Conservation (phyloP, 2,329 filamentous ascomycete genomes). For the Setomelanomma holmii region DNA sequence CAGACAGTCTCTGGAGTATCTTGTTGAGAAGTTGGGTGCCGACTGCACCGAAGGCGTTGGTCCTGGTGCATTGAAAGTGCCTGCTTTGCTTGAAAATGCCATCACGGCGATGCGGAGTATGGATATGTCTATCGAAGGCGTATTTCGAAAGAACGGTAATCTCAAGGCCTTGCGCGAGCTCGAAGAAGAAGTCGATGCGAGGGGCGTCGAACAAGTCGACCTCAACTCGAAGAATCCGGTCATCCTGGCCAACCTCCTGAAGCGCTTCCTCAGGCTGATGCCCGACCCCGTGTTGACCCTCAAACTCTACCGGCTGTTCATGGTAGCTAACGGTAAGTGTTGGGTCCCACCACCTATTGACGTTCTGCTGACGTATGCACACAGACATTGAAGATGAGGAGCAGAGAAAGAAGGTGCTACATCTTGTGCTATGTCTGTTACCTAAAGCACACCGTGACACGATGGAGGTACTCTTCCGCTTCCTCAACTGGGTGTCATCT, state of each 20-base stretch:
- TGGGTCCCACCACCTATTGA: too few species aligned
- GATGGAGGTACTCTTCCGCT: slow-evolving; percentile 92
- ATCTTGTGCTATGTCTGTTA: slow-evolving; percentile 89
- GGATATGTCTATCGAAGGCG: slow-evolving; percentile 98
- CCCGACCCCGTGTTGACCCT: slow-evolving; percentile 94
- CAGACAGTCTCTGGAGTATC: slow-evolving; percentile 83
- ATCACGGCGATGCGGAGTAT: slow-evolving; percentile 96
- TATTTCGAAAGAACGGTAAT: slow-evolving; percentile 99
- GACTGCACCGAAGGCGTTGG: slow-evolving; percentile 98
- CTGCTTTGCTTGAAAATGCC: slow-evolving; percentile 92
- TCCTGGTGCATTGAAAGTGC: slow-evolving; percentile 86
- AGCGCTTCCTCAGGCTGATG: slow-evolving; percentile 92
- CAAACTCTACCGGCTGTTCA: slow-evolving; percentile 91
- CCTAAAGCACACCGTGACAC: slow-evolving; percentile 93
- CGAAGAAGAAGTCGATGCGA: slow-evolving; percentile 83
- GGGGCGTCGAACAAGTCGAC: slow-evolving; percentile 84
- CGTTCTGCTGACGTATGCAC: too few species aligned
- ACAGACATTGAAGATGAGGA: slow-evolving; percentile 81
- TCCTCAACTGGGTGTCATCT: slow-evolving; percentile 96
- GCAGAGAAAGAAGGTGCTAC: slow-evolving; percentile 82
- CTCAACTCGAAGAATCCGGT: slow-evolving; percentile 89
- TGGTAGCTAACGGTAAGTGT: slow-evolving; percentile 79
- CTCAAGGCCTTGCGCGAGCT: slow-evolving; percentile 91
- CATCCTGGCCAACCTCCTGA: slow-evolving; percentile 90
- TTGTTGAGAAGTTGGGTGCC: slow-evolving; percentile 91